phyloP scores from a whole-genome alignment of 1,284 basidiomycete genomes.

The Hemileia vastatrix region DNA sequence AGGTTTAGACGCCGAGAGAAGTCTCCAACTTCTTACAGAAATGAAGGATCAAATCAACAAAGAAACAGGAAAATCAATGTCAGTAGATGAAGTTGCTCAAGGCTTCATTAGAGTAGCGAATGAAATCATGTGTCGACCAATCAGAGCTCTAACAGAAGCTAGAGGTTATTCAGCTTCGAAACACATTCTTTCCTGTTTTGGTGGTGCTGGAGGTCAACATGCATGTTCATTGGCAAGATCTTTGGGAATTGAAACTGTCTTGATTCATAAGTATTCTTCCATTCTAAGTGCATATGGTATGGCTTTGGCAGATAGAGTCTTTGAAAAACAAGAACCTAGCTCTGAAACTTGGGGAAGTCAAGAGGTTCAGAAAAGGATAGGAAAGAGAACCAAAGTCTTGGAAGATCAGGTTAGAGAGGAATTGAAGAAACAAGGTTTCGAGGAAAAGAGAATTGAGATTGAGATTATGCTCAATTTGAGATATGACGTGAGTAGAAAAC shows the following conservation, averaged over 20 bases:
- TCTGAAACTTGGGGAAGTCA: conserved; percentile 54
- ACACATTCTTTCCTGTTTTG: conserved; percentile 85
- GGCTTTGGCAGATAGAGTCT: conserved; percentile 64
- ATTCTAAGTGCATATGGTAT: conserved; percentile 84
- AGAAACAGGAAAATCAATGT: conserved; percentile 53
- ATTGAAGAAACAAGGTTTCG: conserved; percentile 69
- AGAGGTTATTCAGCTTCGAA: conserved; percentile 71
- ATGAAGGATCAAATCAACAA: conserved; percentile 61
- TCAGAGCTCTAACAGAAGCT: conserved; percentile 81
- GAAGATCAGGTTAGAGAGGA: conserved; percentile 57
- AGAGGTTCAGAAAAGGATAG: conserved; percentile 52
- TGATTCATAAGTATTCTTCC: conserved; percentile 75
- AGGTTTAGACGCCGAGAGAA: conserved; percentile 63
- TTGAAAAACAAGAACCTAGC: conserved; percentile 38
- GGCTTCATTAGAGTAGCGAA: conserved; percentile 47
- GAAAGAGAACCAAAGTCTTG: conserved; percentile 59
- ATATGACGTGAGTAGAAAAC: conserved; percentile 59
- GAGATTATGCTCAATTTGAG: conserved; percentile 86
- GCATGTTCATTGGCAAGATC: conserved; percentile 74
- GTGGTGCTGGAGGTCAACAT: conserved; percentile 83
- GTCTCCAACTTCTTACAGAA: conserved; percentile 56
- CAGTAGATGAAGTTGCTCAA: conserved; percentile 77
- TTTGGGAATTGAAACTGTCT: conserved; percentile 69
- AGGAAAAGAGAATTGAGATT: conserved; percentile 56
- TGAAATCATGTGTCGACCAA: conserved; percentile 72